phyloP scores from a whole-genome alignment of 2,329 filamentous ascomycete genomes.

The Penicillium sp. region DNA sequence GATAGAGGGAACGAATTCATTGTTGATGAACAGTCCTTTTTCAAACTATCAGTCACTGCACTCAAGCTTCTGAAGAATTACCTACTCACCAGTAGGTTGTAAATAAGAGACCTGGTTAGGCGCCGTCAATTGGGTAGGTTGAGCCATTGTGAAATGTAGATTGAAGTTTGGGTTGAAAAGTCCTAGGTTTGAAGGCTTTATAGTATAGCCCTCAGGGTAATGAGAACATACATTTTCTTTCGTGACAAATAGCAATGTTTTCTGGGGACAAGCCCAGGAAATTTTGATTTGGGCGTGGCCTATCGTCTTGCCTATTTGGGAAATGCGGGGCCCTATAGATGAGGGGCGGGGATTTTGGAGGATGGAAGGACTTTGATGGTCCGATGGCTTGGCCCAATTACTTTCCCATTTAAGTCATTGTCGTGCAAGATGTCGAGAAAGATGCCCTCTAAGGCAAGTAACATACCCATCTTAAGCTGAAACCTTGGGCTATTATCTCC shows the following conservation, averaged over 20 bases:
- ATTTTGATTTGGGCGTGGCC: neutral
- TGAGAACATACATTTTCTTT: neutral
- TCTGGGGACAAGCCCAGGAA: neutral
- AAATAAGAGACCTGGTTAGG: neutral
- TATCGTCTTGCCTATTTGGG: neutral
- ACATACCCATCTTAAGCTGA: neutral
- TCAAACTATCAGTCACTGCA: neutral
- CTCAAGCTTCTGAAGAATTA: rapidly evolving
- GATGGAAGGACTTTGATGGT: neutral
- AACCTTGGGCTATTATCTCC: neutral
- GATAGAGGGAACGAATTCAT: neutral
- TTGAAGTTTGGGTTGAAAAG: neutral
- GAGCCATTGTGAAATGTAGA: neutral
- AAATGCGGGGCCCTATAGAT: neutral
- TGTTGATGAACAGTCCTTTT: slow-evolving; percentile 2
- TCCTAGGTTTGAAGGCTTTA: neutral
- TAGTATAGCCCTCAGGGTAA: neutral
- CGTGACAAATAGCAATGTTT: neutral
- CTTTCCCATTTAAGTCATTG: neutral
- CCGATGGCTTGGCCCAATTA: neutral
- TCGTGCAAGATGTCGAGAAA: neutral
- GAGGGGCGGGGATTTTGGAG: neutral
- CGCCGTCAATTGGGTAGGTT: neutral
- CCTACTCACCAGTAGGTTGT: neutral
- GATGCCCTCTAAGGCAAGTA: neutral